phyloP scores from a whole-genome alignment of 106 monocot genomes.

The Alisma plantagoaquatica region DNA sequence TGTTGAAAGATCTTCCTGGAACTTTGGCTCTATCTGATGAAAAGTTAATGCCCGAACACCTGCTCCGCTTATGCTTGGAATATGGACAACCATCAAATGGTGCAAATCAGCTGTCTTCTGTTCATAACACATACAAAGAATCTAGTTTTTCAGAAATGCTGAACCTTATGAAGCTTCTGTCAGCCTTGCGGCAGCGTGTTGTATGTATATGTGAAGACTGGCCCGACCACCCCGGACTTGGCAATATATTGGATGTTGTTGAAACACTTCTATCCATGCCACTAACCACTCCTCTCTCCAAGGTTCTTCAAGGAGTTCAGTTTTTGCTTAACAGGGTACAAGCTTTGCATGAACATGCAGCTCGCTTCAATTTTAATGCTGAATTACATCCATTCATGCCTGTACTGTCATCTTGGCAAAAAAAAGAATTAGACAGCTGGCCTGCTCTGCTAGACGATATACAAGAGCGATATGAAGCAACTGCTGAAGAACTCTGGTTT shows the following conservation, averaged over 20 bases:
- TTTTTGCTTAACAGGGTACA: conserved; percentile 32
- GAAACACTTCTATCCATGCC: conserved; percentile 45
- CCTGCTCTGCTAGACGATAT: conserved; percentile 60
- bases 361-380: conserved; percentile 51
- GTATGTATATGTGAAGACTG: conserved; percentile 42
- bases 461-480: conserved; percentile 39
- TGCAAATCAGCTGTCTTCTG: conserved; percentile 23
- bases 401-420: conserved; percentile 72
- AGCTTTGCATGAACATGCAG: conserved; percentile 45
- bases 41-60: conserved; percentile 57
- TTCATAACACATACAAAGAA: conserved; percentile 81
- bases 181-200: conserved; percentile 28
- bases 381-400: background rate
- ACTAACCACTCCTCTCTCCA: conserved; percentile 40
- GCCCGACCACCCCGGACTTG: conserved; percentile 79
- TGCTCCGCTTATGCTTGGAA: conserved; percentile 47
- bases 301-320: conserved; percentile 79
- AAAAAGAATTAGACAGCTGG: conserved; percentile 73
- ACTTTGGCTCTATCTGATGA: conserved; percentile 40
- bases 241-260: conserved; percentile 40
- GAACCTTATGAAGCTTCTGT: conserved; percentile 58
- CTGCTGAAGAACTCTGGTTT: conserved; percentile 84
- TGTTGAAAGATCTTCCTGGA: conserved; percentile 45
- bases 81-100: conserved; percentile 6
- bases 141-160: conserved; percentile 44